Evolutionary conservation across 2,329 filamentous ascomycete genomes (phyloP).

Genomic region (Trichoderma lentiforme): DNA sequence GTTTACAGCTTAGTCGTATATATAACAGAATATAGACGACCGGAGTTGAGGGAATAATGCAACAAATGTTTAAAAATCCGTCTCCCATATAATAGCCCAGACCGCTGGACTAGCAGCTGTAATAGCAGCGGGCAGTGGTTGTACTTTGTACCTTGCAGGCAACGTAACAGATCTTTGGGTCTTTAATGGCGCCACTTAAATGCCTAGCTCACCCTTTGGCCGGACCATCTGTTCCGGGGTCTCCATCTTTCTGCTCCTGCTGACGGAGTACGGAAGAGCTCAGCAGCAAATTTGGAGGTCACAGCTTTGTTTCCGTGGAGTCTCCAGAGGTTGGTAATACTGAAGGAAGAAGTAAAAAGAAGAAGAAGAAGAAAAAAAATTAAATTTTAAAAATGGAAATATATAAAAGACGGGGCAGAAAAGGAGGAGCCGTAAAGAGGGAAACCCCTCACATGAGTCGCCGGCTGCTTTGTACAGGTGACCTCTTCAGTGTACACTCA

Average conservation of each 20-base stretch:
- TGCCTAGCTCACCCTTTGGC: neutral
- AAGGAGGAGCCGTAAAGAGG: neutral
- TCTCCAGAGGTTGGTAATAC: neutral
- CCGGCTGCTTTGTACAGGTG: neutral
- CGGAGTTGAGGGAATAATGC: neutral
- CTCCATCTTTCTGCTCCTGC: neutral
- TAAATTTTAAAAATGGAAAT: neutral
- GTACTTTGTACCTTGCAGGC: neutral
- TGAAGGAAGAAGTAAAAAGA: neutral
- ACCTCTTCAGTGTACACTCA: neutral
- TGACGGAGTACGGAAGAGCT: neutral
- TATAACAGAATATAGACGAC: neutral
- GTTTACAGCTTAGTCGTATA: neutral
- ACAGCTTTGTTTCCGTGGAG: neutral
- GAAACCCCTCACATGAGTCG: neutral
- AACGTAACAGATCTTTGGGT: neutral
- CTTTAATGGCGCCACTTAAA: neutral
- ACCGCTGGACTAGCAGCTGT: neutral
- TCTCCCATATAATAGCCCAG: neutral
- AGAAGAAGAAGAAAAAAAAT: neutral
- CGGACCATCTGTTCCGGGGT: constrained; percentile 4
- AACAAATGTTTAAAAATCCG: neutral
- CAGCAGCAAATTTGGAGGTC: neutral
- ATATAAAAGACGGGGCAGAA: neutral
- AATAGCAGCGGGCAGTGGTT: too few species aligned